These are phyloP conservation scores for Beta lomatogona DNA, from an alignment of 179 eudicot species.

Conservation along the genomic window DNA sequence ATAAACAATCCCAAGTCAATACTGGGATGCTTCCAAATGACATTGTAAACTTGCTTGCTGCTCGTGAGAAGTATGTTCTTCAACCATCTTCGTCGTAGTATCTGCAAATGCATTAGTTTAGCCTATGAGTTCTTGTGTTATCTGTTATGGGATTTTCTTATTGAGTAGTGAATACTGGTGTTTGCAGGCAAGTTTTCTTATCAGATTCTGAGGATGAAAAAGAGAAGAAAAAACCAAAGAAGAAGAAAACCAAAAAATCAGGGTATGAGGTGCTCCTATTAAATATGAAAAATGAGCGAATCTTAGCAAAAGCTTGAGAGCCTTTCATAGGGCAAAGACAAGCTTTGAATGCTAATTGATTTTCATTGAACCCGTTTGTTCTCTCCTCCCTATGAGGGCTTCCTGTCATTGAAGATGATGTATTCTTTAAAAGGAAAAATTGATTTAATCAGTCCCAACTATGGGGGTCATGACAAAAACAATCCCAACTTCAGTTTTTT, in stretches of 20 bases:
- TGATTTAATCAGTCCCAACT: too few species aligned
- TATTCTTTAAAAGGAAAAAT: too few species aligned
- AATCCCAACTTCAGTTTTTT: too few species aligned
- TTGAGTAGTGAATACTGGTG: not conserved
- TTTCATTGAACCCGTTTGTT: not conserved
- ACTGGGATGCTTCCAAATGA: constrained; percentile 82
- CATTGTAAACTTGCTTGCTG: constrained; percentile 72
- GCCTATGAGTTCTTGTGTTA: not conserved
- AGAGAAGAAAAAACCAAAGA: constrained; percentile 43
- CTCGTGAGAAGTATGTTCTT: constrained; percentile 70
- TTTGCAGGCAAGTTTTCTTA: constrained; percentile 74
- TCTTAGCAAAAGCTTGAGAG: not conserved
- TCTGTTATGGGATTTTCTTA: not conserved
- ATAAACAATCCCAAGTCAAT: constrained; percentile 37
- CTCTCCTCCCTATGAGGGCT: not conserved
- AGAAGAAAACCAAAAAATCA: constrained; percentile 51
- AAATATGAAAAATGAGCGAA: not conserved
- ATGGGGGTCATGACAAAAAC: too few species aligned
- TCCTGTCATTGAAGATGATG: not conserved
- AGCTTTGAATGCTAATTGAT: not conserved
- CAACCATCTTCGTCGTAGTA: not conserved
- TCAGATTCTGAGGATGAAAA: constrained; percentile 89
- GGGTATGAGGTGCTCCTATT: constrained; percentile 43
- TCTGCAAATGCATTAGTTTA: constrained; percentile 5
- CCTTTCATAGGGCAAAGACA: not conserved